phyloP scores from a whole-genome alignment of 2,329 filamentous ascomycete genomes.

The Immersiporthe knoxdaviesiana region DNA sequence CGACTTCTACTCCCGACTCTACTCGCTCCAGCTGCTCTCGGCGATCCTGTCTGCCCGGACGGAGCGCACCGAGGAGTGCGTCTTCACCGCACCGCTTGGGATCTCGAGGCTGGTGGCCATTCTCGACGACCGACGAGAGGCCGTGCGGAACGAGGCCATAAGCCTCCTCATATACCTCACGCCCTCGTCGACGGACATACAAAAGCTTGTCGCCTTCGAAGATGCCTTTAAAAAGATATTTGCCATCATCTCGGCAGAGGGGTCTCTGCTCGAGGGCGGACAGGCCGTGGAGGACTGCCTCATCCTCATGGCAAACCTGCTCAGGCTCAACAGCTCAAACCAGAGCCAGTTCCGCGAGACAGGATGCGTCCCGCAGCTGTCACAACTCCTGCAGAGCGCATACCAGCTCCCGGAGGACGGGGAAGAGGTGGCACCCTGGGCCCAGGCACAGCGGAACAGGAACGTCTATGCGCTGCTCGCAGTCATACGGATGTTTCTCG shows the following conservation, averaged over 20 bases:
- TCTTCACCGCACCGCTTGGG: slow-evolving; percentile 85
- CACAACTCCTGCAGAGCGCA: slow-evolving; percentile 67
- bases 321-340: slow-evolving; percentile 86
- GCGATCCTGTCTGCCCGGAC: slow-evolving; percentile 84
- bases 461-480: slow-evolving; percentile 90
- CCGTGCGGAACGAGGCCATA: slow-evolving; percentile 84
- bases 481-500: slow-evolving; percentile 83
- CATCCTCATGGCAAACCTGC: slow-evolving; percentile 84
- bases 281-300: slow-evolving; percentile 91
- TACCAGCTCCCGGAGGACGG: slow-evolving; percentile 57
- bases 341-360: slow-evolving; percentile 93
- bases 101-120: slow-evolving; percentile 83
- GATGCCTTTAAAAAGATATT: slow-evolving; percentile 91
- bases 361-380: slow-evolving; percentile 75
- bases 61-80: slow-evolving; percentile 91
- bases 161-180: slow-evolving; percentile 88
- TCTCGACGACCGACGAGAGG: slow-evolving; percentile 84
- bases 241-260: slow-evolving; percentile 78
- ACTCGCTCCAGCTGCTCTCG: slow-evolving; percentile 85
- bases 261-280: slow-evolving; percentile 79
- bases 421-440: slow-evolving; percentile 72
- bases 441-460: slow-evolving; percentile 77
- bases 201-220: slow-evolving; percentile 94
- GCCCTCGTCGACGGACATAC: slow-evolving; percentile 81
- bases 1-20: slow-evolving; percentile 90